Evolutionary conservation across 2,329 filamentous ascomycete species (phyloP), one percentile per base, ranked within the genome.

Genomic region (Westerdykella aurantiaca): DNA sequence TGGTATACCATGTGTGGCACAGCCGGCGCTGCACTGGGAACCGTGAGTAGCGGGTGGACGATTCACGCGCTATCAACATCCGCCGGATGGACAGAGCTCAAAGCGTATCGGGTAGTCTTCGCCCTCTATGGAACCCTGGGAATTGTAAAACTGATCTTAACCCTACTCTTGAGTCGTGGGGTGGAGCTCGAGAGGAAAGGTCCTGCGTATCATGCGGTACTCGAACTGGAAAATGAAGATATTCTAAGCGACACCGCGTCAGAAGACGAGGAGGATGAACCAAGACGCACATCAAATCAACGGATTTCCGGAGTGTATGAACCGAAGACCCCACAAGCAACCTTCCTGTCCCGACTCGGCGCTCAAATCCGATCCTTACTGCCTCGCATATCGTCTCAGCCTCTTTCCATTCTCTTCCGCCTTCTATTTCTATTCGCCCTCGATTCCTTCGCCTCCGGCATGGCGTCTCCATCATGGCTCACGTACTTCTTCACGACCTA

Each of bases 381-480:
- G 11, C 74, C 81, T 0, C 66, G 75, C 5, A 77, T 86, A 16
- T 78, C 76, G 6, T 59, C 56, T 1, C 67, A 77, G 22, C 79
- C 74, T 18, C 64, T 72, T 7, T 55, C 65, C 0, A 71, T 80
- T 31, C 70, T 83, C 6, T 61, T 75, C 37, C 76, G 78, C 23
- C 69, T 88, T 0, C 82, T 79, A 55, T 57, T 82, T 2, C 69
- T 88, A 1, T 82, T 87, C 49, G 74, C 72, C 0, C 53, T 86
- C 5, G 83, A 87, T 58, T 76, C 79, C 0, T 77, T 86, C 50
- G 82, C 82, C 0, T 82, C 80, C 0, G 83, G 85, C 4, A 72
- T 88, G 55, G 81, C 80, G 5, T 77, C 58, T 33, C 60, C 56
- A 49, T 58, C 61, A n/a, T 45, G 43, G 31, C 46, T 63, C 6